Percentiles rank a stretch among this genome's conserved stretches.
Conservation (phyloP, 208 protist genomes). For the Crithidia mellificae region DNA sequence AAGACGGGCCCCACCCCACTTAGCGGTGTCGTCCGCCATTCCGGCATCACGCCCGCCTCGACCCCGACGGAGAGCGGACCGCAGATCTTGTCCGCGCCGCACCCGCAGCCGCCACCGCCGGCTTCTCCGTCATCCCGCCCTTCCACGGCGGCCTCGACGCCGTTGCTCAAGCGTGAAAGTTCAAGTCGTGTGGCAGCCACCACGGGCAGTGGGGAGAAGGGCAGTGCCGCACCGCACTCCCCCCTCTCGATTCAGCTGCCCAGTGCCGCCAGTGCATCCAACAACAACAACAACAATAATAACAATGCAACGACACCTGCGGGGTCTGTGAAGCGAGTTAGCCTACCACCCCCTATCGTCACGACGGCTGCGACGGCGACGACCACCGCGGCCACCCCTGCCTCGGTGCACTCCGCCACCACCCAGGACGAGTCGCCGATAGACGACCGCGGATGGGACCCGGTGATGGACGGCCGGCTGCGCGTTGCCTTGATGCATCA, state of each 20-base stretch:
- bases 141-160: not conserved
- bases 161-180: slow-evolving; percentile 3
- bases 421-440: not conserved
- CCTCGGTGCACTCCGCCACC: too few relatives aligned
- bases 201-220: not conserved
- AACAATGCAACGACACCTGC: too few relatives aligned
- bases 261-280: not conserved
- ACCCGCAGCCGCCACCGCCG: not conserved
- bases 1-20: not conserved
- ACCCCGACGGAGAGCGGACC: not conserved
- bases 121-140: not conserved
- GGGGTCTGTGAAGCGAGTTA: not conserved
- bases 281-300: too few relatives aligned
- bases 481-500: slow-evolving; percentile 39
- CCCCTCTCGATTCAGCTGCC: not conserved
- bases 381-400: not conserved
- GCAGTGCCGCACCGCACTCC: not conserved
- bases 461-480: slow-evolving; percentile 43
- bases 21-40: slow-evolving; percentile 1
- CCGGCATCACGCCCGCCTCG: not conserved
- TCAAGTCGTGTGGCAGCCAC: too few relatives aligned
- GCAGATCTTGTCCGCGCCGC: not conserved
- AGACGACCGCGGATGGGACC: slow-evolving; percentile 37
- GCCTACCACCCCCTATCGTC: slow-evolving; percentile 1
- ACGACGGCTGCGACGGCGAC: not conserved